These are phyloP conservation scores for Pseudevernia furfuracea DNA, from an alignment of 495 filamentous ascomycete species.

Conservation along the genomic window DNA sequence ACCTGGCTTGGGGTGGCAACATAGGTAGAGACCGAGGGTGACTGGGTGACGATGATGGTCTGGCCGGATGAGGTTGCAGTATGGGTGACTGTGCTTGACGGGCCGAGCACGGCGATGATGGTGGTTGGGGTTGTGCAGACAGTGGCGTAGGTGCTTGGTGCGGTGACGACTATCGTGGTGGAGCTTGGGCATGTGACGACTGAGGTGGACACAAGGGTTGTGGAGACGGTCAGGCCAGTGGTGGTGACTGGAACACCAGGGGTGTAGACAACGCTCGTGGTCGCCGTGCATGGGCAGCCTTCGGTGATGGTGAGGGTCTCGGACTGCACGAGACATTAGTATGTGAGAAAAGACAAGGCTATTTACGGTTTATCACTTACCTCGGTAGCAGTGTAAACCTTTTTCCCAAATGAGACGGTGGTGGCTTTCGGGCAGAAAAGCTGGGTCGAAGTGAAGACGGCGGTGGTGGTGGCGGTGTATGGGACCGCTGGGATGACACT, in stretches of 20 bases:
- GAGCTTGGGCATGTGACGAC: constrained; percentile 23
- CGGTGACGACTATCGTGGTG: constrained; percentile 21
- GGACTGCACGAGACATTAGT: constrained; percentile 3
- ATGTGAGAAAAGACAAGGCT: background rate
- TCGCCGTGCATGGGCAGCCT: constrained; percentile 29
- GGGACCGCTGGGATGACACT: constrained; percentile 34
- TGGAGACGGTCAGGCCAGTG: constrained; percentile 15
- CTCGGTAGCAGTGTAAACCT: constrained; percentile 72
- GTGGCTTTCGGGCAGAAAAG: constrained; percentile 80
- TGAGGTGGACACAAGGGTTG: constrained; percentile 21
- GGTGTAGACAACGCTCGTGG: constrained; percentile 19
- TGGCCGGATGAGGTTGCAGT: constrained; percentile 11
- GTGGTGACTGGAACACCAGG: constrained; percentile 23
- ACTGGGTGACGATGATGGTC: constrained; percentile 23
- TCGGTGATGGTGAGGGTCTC: constrained; percentile 23
- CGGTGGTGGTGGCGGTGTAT: constrained; percentile 52
- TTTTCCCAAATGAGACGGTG: constrained; percentile 54
- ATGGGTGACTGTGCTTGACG: constrained; percentile 15
- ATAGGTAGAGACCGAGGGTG: constrained; percentile 14
- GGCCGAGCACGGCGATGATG: background rate
- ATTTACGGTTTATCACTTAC: background rate
- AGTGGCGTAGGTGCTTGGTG: constrained; percentile 11
- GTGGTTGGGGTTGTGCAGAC: background rate
- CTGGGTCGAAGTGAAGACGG: constrained; percentile 68
- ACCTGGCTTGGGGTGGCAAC: constrained; percentile 21